Base-by-base conservation (phyloP, 2,329 filamentous ascomycete genomes). In the Fonsecaea erecta region DNA sequence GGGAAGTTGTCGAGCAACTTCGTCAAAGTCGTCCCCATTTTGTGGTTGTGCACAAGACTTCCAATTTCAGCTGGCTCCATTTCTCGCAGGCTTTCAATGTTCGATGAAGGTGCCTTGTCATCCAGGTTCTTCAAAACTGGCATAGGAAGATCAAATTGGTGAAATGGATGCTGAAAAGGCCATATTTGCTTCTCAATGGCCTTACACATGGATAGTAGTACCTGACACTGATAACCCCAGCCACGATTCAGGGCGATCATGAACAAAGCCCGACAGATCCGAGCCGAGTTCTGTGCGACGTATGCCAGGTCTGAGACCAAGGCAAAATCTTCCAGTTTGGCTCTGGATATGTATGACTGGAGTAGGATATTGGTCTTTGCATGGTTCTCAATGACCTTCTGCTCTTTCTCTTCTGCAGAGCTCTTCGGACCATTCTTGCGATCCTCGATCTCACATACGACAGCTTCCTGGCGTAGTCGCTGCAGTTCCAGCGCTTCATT, bases 161-260 rank as follows among this genome's bases (percentile, higher is more conserved):
- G 90, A 55, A 99, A 88, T 0, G 95, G 95, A 75, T 99, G 95
- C 75, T 97, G 90, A 73, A 92, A 97, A 0, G 93, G 88, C 95
- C 95, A 99, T 11, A 97, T 89, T 64, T 93, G 89, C 78, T 93
- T 96, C 78, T 99, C 96, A 62, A 99, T 97, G 0, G 95, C 96
- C 79, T 98, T 98, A 77, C 93, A 96, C 69, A 99, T 83, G 0
- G 92, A 96, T 51, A 99, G 81, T 34, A 99, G 81, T 0, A 98
- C 93, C 43, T 96, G 83, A 71, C 96, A 99, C 77, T 98, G 93
- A 72, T 97, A 90, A 0, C 96, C 95, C 95, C 95, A 99, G 71
- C 92, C 87, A 65, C 95, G 86, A 77, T 98, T 98, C 58, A 99
- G 82, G 1, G 95, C 94, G 72, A 99, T 94, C 92, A 98, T 97